phyloP scores from a whole-genome alignment of 1,284 basidiomycete species.

The Cryptococcus wingfieldii region DNA sequence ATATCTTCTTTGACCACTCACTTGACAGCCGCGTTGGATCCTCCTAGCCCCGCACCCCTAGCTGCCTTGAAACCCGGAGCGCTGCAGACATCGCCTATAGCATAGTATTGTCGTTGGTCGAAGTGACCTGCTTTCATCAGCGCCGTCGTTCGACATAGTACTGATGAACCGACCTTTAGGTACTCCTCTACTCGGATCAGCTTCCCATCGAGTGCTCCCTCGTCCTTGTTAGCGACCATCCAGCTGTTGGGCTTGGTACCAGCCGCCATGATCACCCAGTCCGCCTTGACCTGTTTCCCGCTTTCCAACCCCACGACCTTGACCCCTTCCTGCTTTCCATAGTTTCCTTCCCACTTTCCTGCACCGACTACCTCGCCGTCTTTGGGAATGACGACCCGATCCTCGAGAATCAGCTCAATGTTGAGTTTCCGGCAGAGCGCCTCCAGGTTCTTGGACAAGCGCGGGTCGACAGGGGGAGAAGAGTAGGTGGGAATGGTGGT shows the following conservation, averaged over 20 bases:
- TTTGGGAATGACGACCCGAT: constrained; percentile 36
- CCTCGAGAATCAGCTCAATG: constrained; percentile 39
- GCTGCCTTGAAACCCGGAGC: constrained; percentile 22
- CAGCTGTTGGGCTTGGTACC: constrained; percentile 48
- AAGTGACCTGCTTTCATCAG: constrained; percentile 22
- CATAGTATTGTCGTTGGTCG: constrained; percentile 33
- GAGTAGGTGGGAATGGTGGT: constrained; percentile 11
- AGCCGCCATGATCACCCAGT: constrained; percentile 43
- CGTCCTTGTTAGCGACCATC: constrained; percentile 31
- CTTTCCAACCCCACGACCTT: constrained; percentile 12
- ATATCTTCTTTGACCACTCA: constrained; percentile 6
- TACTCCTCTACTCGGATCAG: constrained; percentile 25
- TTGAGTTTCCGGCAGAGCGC: constrained; percentile 31
- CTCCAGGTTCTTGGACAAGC: constrained; percentile 30
- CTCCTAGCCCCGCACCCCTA: constrained; percentile 35
- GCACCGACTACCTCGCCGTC: not conserved
- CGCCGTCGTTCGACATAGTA: not conserved
- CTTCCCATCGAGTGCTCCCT: not conserved
- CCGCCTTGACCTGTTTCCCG: constrained; percentile 46
- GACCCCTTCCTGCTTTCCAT: constrained; percentile 16
- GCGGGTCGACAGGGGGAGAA: constrained; percentile 18
- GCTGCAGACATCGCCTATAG: constrained; percentile 38
- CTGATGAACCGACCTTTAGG: constrained; percentile 14
- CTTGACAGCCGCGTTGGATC: constrained; percentile 24
- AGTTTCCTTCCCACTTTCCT: constrained; percentile 25